Evolutionary conservation across 441 rosid species (phyloP).

Genomic region (Cnidoscolus chayamansa): DNA sequence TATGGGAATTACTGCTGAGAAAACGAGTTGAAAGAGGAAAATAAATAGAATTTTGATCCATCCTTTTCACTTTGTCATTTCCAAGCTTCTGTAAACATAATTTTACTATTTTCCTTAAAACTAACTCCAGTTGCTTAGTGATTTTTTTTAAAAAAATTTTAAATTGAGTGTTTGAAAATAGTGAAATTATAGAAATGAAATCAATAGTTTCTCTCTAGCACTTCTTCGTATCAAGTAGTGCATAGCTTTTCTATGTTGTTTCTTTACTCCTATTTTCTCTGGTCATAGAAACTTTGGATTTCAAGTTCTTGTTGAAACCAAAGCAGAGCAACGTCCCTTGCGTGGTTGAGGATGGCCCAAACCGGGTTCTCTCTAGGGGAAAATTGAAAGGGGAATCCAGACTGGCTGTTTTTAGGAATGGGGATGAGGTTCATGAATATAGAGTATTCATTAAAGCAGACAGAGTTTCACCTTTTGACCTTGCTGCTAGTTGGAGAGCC

Average conservation of each 20-base stretch:
- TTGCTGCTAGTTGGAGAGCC: constrained; percentile 98
- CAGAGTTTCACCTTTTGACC: constrained; percentile 93
- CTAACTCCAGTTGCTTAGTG: too few species aligned
- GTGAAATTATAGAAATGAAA: too few species aligned
- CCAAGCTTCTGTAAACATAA: too few species aligned
- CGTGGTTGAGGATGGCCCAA: constrained; percentile 88
- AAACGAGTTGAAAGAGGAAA: constrained; percentile 7
- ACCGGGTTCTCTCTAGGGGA: constrained; percentile 68
- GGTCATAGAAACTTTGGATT: constrained; percentile 78
- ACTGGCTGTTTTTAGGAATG: constrained; percentile 64
- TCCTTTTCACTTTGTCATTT: neutral
- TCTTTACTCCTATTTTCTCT: constrained; percentile 9
- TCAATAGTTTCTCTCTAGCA: too few species aligned
- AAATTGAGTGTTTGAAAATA: too few species aligned
- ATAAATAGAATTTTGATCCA: neutral
- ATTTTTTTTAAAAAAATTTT: too few species aligned
- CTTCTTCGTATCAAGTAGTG: too few species aligned
- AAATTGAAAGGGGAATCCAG: constrained; percentile 79
- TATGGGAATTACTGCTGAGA: constrained; percentile 18
- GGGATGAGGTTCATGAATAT: constrained; percentile 73
- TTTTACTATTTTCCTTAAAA: too few species aligned
- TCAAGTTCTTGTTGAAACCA: constrained; percentile 97
- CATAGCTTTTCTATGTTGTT: neutral
- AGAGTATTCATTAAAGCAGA: constrained; percentile 78
- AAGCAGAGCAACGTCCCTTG: constrained; percentile 54